Base-by-base conservation (phyloP, 2,329 filamentous ascomycete genomes). In the Fusarium algeriense region DNA sequence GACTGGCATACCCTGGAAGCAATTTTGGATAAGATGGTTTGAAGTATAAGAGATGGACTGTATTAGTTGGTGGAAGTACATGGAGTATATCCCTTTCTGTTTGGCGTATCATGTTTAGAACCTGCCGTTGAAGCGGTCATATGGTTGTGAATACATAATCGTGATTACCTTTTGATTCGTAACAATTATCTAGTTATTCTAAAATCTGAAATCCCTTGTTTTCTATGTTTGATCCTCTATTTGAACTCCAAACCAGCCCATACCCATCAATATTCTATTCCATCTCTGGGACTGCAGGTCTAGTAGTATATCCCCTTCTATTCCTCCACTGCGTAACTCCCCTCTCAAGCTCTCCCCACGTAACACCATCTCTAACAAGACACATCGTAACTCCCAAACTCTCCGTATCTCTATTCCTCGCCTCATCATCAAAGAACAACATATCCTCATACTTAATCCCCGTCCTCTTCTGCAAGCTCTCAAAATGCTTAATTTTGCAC, bases 391-490 rank as follows among this genome's bases (percentile, higher is more conserved):
- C 92, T 0, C 95, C 95, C 53, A 98, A 77, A 30, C 78, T 83
- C 83, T 91, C 89, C 2, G 97, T 95, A 78, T 98, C 94, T 63
- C 89, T 86, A 78, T 98, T 98, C 67, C 95, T 84, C 56, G 87
- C 86, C 87, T 98, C 95, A 75, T 98, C 95, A 75, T 98, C 95
- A 73, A 98, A 98, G 81, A 98, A 98, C 37, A 98, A 80, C 91
- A 98, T 97, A 50, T 98, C 93, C 70, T 92, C 88, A 77, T 89
- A 97, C 9, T 84, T 83, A 5, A 98, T 80, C 3, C 90, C 90
- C 17, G 92, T 94, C 60, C 89, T 86, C 78, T 91, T 88, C 13
- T 92, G 88, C 73, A 98, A 84, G 8, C 88, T 85, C 76, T 91
- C 86, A 76, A 98, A 97, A 81, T 98, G 95, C 69, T 89, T 88